Evolutionary conservation across 169 alveolate species (phyloP).

Genomic region (Plasmodium vinckei): DNA sequence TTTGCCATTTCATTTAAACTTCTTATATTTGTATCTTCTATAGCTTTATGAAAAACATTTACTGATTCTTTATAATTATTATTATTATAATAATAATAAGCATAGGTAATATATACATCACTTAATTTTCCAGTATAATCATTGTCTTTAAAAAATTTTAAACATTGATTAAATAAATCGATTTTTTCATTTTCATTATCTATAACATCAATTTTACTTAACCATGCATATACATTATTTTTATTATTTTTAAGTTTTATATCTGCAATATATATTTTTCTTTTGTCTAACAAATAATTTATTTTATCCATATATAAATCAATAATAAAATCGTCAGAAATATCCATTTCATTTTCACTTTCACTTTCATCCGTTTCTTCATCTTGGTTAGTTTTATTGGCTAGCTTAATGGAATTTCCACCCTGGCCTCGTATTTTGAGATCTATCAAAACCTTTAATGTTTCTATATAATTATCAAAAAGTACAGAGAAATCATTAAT

Average conservation of each 20-base stretch:
- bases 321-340: not conserved
- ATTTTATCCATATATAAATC: conserved; percentile 74
- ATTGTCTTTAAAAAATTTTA: conserved; percentile 24
- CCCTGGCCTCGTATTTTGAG: conserved; percentile 26
- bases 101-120: conserved; percentile 65
- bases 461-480: conserved; percentile 65
- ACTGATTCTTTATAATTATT: conserved; percentile 20
- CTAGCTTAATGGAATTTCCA: not conserved
- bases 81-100: conserved; percentile 42
- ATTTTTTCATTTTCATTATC: conserved; percentile 30
- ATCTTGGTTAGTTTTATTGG: not conserved
- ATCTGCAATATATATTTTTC: conserved; percentile 59
- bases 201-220: conserved; percentile 47
- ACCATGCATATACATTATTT: conserved; percentile 61
- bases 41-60: conserved; percentile 27
- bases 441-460: conserved; percentile 45
- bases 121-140: conserved; percentile 58
- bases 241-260: conserved; percentile 65
- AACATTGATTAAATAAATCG: conserved; percentile 28
- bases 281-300: conserved; percentile 40
- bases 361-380: not conserved
- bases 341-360: not conserved
- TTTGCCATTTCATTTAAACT: conserved; percentile 37
- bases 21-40: conserved; percentile 17
- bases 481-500: conserved; percentile 49